phyloP scores from a whole-genome alignment of 768 basidiomycete species.

The Leucosporidium scottii region DNA sequence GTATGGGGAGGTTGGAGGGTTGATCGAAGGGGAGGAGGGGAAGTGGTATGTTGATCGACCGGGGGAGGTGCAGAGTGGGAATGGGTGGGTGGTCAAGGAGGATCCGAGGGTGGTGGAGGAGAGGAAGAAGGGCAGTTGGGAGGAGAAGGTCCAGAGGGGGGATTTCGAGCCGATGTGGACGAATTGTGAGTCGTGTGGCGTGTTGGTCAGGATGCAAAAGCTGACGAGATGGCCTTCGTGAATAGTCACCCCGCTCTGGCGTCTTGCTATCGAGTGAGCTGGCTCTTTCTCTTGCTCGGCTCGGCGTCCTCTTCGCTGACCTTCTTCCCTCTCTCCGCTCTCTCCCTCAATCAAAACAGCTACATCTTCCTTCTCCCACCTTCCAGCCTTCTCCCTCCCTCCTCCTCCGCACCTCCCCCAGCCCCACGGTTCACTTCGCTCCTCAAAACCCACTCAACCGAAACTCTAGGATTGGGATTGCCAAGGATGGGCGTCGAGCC shows the following conservation, averaged over 20 bases:
- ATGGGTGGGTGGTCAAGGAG: constrained; percentile 11
- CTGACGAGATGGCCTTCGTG: too few species aligned
- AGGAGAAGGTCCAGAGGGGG: constrained; percentile 28
- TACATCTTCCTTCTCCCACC: constrained; percentile 68
- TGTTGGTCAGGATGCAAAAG: constrained; percentile 55
- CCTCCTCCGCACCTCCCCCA: constrained; percentile 23
- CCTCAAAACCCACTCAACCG: constrained; percentile 55
- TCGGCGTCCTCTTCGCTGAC: neutral
- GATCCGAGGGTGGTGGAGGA: constrained; percentile 58
- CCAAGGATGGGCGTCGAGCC: constrained; percentile 73
- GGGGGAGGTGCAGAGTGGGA: constrained; percentile 38
- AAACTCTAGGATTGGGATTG: constrained; percentile 62
- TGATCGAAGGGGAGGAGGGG: constrained; percentile 21
- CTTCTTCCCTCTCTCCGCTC: neutral
- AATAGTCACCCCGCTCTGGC: constrained; percentile 29
- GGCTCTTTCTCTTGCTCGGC: neutral
- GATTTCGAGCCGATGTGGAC: constrained; percentile 32
- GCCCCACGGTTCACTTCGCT: constrained; percentile 50
- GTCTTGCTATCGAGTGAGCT: constrained; percentile 25
- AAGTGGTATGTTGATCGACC: constrained; percentile 21
- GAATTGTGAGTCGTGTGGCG: constrained; percentile 4
- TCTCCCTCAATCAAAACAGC: constrained; percentile 49
- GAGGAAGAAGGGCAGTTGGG: constrained; percentile 40
- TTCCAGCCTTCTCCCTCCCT: neutral
- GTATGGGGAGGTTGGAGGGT: constrained; percentile 34